These are phyloP conservation scores for Aegle marmelos DNA, from an alignment of 345 rosid genomes.

Conservation along the genomic window DNA sequence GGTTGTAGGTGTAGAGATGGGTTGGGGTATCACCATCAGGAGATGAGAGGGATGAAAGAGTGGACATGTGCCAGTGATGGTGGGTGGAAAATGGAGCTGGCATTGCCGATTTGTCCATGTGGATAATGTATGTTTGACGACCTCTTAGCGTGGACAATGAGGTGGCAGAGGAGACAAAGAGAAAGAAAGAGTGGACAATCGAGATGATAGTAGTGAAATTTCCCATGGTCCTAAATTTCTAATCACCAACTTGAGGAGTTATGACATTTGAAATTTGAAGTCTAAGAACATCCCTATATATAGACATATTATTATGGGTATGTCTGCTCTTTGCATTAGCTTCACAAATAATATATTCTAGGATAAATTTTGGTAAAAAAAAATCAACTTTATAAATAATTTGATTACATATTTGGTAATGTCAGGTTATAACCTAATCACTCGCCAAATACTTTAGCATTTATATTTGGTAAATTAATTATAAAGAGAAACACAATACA, in stretches of 20 bases:
- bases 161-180: slow-evolving; percentile 13
- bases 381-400: too few relatives aligned
- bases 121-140: slow-evolving; percentile 34
- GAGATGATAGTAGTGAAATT: not conserved
- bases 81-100: slow-evolving; percentile 31
- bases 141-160: not conserved
- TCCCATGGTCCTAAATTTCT: slow-evolving; percentile 20
- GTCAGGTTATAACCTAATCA: too few relatives aligned
- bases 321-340: not conserved
- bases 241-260: slow-evolving; percentile 10
- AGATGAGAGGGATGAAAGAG: slow-evolving; percentile 36
- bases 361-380: too few relatives aligned
- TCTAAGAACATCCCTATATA: not conserved
- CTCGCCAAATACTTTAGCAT: too few relatives aligned
- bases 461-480: not conserved
- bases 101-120: slow-evolving; percentile 41
- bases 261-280: not conserved
- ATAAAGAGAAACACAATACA: too few relatives aligned
- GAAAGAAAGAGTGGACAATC: slow-evolving; percentile 12
- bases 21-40: slow-evolving; percentile 20
- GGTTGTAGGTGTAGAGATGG: slow-evolving; percentile 50
- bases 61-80: slow-evolving; percentile 45
- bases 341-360: too few relatives aligned
- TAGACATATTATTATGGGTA: slow-evolving; percentile 20
- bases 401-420: too few relatives aligned